Conservation (phyloP, 2,329 filamentous ascomycete species). For the Dactylonectria estremocensis region DNA sequence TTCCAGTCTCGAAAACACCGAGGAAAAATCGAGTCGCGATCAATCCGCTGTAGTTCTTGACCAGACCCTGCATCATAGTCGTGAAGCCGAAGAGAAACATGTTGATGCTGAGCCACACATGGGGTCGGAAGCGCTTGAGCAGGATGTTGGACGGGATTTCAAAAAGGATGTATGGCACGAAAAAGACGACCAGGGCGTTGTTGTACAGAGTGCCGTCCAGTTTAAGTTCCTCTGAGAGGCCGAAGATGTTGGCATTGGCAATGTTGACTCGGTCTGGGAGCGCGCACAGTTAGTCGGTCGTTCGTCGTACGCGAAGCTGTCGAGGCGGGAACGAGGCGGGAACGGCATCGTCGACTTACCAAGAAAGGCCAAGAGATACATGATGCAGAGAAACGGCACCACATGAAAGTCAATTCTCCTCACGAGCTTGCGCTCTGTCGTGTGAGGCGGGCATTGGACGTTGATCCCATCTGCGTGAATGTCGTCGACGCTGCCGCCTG, state of each 20-base stretch:
- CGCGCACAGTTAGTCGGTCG: conserved; percentile 7
- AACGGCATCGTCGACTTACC: conserved; percentile 54
- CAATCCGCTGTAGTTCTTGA: conserved; percentile 83
- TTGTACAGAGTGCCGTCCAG: conserved; percentile 77
- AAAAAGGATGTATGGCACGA: conserved; percentile 81
- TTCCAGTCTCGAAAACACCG: conserved; percentile 81
- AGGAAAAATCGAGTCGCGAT: conserved; percentile 89
- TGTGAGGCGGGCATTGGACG: conserved; percentile 64
- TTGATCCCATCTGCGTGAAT: conserved; percentile 42
- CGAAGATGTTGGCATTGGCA: conserved; percentile 81
- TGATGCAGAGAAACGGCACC: conserved; percentile 79
- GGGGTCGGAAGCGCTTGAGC: conserved; percentile 74
- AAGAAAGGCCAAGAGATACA: conserved; percentile 80
- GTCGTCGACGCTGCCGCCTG: conserved; percentile 21
- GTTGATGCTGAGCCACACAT: conserved; percentile 82
- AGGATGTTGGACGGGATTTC: conserved; percentile 80
- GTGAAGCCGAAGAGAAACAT: conserved; percentile 89
- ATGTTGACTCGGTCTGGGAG: conserved; percentile 79
- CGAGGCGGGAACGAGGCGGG: neutral
- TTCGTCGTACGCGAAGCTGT: neutral
- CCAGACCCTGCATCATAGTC: conserved; percentile 82
- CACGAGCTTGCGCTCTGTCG: conserved; percentile 76
- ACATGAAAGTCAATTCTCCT: conserved; percentile 80
- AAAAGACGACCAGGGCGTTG: conserved; percentile 84
- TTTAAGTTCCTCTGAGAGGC: conserved; percentile 73